These are phyloP conservation scores for Nemania sp. DNA, from an alignment of 2,329 filamentous ascomycete genomes.

Conservation along the genomic window DNA sequence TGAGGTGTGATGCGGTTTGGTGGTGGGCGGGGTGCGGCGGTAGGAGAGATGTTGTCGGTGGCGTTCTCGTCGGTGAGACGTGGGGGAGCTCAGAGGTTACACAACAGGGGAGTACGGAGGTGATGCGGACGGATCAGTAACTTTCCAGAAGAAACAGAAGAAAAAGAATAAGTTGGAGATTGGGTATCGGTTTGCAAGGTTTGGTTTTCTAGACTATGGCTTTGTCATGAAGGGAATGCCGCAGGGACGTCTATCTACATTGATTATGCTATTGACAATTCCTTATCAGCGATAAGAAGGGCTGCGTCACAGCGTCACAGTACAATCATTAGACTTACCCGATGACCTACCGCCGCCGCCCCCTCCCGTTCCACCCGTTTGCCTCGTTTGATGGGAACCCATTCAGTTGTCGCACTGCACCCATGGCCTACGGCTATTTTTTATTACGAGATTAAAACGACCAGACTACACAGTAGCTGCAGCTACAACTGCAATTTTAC, in stretches of 20 bases:
- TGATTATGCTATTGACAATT: conserved; percentile 10
- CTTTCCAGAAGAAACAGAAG: not conserved
- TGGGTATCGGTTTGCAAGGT: not conserved
- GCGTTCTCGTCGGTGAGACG: conserved; percentile 17
- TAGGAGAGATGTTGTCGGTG: conserved; percentile 5
- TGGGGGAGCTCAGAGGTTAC: conserved; percentile 1
- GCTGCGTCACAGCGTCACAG: conserved; percentile 24
- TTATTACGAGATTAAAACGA: too few species aligned
- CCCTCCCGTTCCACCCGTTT: too few species aligned
- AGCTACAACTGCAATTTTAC: too few species aligned
- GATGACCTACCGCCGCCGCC: too few species aligned
- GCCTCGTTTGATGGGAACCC: too few species aligned
- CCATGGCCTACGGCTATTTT: too few species aligned
- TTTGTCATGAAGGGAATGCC: conserved; percentile 13
- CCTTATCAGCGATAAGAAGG: conserved; percentile 39
- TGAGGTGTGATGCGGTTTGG: not conserved
- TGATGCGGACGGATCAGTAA: not conserved
- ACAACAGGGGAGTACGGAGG: not conserved
- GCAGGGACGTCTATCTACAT: conserved; percentile 7
- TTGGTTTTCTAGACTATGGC: conserved; percentile 4
- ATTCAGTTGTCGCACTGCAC: too few species aligned
- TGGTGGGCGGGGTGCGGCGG: conserved; percentile 7
- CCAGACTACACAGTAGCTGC: too few species aligned
- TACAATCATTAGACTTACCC: too few species aligned
- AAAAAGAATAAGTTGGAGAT: not conserved